Evolutionary conservation across 768 basidiomycete species (phyloP), one percentile per base, ranked within the genome.

Genomic region (Neoboletus magnificus): DNA sequence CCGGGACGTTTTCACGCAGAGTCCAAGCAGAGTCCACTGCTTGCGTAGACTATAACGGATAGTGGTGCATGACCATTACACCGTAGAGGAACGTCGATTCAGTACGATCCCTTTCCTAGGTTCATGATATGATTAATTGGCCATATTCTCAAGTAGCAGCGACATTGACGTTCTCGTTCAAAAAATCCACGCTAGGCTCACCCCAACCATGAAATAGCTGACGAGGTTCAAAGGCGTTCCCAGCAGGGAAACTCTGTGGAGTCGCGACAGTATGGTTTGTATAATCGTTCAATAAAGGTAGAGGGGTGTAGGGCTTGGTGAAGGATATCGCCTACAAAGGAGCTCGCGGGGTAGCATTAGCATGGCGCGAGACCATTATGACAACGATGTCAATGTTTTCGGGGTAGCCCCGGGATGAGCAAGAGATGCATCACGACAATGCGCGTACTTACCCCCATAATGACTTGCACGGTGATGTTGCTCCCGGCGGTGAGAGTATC

Each of bases 151-250:
- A 39, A 20, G n/a, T n/a, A 20, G 3, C 5, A 5, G 20, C 37
- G 7, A 69, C 44, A 4, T 50, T 63, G 5, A 68, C 59, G 11
- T 47, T 51, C 39, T 67, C 58, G 45, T 59, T 69, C 54, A 69
- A 46, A 49, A 57, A 68, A 18, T 67, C 37, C 43, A 69, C 48
- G 36, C 50, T 0, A 0, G 65, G 67, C 22, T 64, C 59, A 79
- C 77, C 54, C 77, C 78, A 20, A 76, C 67, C 56, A 79, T 61
- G 29, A 71, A 62, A 0, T 74, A 56, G 60, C 76, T 73, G 46
- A 71, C 68, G 7, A 74, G 71, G 12, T 68, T 70, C 44, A 79
- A 56, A 48, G 73, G 73, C 73, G 0, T 18, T 10, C 3, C 73
- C 75, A 43, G 65, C 46, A 0, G 59, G 10, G n/a, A 71, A 59